Evolutionary conservation across 495 filamentous ascomycete species (phyloP).

Genomic region (Saxispiralis lemnorum): DNA sequence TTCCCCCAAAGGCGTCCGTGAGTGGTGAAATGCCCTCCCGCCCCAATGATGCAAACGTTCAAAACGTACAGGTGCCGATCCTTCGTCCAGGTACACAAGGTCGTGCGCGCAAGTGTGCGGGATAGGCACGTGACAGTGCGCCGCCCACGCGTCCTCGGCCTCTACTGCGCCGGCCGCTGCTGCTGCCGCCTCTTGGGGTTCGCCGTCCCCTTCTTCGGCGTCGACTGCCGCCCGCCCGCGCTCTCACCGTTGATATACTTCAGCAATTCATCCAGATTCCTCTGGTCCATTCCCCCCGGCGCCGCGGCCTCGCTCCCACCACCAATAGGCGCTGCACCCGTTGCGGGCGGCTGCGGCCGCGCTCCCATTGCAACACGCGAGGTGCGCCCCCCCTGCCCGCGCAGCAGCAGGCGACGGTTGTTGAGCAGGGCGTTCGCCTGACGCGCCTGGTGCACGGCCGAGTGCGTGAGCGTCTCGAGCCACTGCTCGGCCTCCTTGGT

Average conservation of each 20-base stretch:
- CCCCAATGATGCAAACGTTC: too few relatives aligned
- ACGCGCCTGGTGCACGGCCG: conserved; percentile 82
- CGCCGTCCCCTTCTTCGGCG: conserved; percentile 46
- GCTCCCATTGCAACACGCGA: conserved; percentile 16
- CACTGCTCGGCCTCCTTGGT: conserved; percentile 54
- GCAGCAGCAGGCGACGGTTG: conserved; percentile 39
- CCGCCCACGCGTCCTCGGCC: too few relatives aligned
- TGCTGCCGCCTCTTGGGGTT: conserved; percentile 5
- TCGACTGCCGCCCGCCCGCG: conserved; percentile 40
- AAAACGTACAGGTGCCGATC: too few relatives aligned
- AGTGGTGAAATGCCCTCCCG: too few relatives aligned
- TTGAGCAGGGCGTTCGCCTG: conserved; percentile 42
- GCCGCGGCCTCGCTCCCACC: background rate
- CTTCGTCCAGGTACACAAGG: too few relatives aligned
- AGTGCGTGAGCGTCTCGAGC: conserved; percentile 90
- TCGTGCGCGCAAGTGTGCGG: too few relatives aligned
- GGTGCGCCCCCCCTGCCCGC: conserved; percentile 39
- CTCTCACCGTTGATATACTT: conserved; percentile 64
- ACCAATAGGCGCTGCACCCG: background rate
- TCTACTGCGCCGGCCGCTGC: background rate
- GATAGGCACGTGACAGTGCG: too few relatives aligned
- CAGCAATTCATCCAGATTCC: conserved; percentile 72
- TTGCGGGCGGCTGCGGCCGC: conserved; percentile 1
- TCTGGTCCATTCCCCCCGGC: conserved; percentile 36
- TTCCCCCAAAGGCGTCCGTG: too few relatives aligned